phyloP scores from a whole-genome alignment of 106 monocot genomes.

The Dioscorea alata region DNA sequence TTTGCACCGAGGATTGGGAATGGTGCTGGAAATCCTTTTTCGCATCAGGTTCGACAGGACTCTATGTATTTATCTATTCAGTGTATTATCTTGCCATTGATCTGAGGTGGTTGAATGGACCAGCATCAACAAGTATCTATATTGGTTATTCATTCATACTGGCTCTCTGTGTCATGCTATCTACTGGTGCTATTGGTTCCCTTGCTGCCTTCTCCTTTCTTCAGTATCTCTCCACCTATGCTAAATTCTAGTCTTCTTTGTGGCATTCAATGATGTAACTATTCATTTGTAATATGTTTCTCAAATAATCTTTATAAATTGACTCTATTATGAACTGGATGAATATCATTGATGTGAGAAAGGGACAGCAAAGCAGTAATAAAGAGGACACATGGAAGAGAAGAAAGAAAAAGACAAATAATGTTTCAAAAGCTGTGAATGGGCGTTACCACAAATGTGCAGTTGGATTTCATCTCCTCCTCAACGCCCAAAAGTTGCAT shows the following conservation, averaged over 20 bases:
- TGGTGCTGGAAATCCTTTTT: slow-evolving; percentile 45
- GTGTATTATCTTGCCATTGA: slow-evolving; percentile 24
- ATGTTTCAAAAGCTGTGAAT: no score
- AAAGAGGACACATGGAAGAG: no score
- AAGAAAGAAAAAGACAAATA: no score
- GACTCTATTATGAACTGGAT: not conserved
- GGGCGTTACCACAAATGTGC: no score
- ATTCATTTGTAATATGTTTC: no score
- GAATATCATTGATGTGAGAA: no score
- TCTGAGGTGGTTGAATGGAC: slow-evolving; percentile 23
- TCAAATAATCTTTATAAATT: no score
- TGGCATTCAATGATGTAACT: no score
- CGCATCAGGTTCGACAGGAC: slow-evolving; percentile 24
- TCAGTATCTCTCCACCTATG: slow-evolving; percentile 22
- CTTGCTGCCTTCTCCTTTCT: slow-evolving; percentile 29
- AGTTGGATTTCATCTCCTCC: no score
- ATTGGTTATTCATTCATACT: slow-evolving; percentile 25
- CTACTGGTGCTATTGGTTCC: slow-evolving; percentile 25
- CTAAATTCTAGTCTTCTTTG: not conserved
- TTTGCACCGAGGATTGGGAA: slow-evolving; percentile 25
- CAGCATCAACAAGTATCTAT: slow-evolving; percentile 19
- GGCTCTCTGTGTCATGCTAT: slow-evolving; percentile 23
- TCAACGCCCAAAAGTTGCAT: no score
- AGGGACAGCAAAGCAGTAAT: no score
- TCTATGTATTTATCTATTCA: slow-evolving; percentile 34